phyloP scores from a whole-genome alignment of 805 yeast species.

The Candida insectorum region DNA sequence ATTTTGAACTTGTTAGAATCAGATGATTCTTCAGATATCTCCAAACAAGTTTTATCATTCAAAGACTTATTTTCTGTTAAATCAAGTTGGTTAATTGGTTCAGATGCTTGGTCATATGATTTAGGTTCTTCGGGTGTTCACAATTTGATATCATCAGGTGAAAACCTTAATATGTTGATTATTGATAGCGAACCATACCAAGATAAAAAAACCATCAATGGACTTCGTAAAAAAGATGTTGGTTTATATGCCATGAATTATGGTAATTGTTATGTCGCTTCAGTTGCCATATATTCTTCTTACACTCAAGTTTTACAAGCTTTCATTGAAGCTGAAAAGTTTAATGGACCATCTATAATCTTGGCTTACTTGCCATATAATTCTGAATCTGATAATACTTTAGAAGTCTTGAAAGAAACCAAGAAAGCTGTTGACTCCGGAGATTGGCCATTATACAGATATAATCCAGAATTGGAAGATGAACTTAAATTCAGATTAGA shows the following conservation, averaged over 20 bases:
- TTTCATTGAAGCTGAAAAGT: constrained; percentile 82
- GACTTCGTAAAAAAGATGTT: constrained; percentile 78
- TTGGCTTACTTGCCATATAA: constrained; percentile 84
- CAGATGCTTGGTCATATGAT: constrained; percentile 95
- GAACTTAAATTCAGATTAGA: constrained; percentile 73
- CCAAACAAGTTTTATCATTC: constrained; percentile 44
- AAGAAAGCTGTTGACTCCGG: constrained; percentile 89
- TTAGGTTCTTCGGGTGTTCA: constrained; percentile 90
- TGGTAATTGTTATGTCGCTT: constrained; percentile 86
- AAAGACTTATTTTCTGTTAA: constrained; percentile 27
- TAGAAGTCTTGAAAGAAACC: constrained; percentile 79
- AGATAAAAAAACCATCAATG: constrained; percentile 33
- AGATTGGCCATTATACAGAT: constrained; percentile 94
- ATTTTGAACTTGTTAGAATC: constrained; percentile 35
- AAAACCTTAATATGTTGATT: constrained; percentile 78
- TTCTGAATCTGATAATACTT: constrained; percentile 61
- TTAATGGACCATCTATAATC: constrained; percentile 86
- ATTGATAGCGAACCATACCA: constrained; percentile 80
- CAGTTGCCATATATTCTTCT: constrained; percentile 89
- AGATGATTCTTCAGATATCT: constrained; percentile 35
- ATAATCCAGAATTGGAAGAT: constrained; percentile 57
- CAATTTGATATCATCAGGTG: constrained; percentile 68
- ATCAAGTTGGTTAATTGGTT: constrained; percentile 83
- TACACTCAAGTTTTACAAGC: constrained; percentile 92
- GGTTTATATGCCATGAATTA: constrained; percentile 95